Evolutionary conservation across 305 asterid species (phyloP).

Genomic region (Ilex paraguariensis): DNA sequence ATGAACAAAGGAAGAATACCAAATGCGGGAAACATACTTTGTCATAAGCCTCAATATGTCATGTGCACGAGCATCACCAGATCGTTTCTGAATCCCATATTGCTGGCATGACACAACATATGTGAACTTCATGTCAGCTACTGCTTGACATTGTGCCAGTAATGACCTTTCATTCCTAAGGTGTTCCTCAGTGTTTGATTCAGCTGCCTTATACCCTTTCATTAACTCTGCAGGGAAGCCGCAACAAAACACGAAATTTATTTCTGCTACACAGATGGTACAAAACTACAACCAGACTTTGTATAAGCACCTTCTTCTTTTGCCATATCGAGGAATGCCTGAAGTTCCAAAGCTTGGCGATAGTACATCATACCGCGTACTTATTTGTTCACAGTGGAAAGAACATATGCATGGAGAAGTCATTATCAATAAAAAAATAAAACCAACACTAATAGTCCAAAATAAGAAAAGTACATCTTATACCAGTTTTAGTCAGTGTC

Average conservation of each 20-base stretch:
- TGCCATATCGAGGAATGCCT: slow-evolving; percentile 99
- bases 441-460: not conserved
- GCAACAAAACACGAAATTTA: slow-evolving; percentile 10
- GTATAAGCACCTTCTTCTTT: slow-evolving; percentile 69
- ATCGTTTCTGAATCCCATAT: slow-evolving; percentile 89
- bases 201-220: slow-evolving; percentile 93
- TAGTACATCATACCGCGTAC: slow-evolving; percentile 99
- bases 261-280: slow-evolving; percentile 1
- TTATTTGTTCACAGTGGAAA: slow-evolving; percentile 20
- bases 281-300: slow-evolving; percentile 15
- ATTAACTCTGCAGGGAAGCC: slow-evolving; percentile 60
- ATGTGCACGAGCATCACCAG: slow-evolving; percentile 72
- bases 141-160: slow-evolving; percentile 83
- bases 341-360: slow-evolving; percentile 98
- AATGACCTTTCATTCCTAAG: slow-evolving; percentile 64
- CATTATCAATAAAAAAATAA: not conserved
- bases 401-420: slow-evolving; percentile 16
- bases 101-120: slow-evolving; percentile 95
- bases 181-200: slow-evolving; percentile 59
- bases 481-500: slow-evolving; percentile 97
- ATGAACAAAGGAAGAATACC: slow-evolving; percentile 13
- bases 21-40: slow-evolving; percentile 34
- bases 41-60: slow-evolving; percentile 95
- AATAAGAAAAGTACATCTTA: slow-evolving; percentile 6
- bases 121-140: slow-evolving; percentile 94